Evolutionary conservation across 2,329 filamentous ascomycete genomes (phyloP).

Genomic region (Fusarium sp.): DNA sequence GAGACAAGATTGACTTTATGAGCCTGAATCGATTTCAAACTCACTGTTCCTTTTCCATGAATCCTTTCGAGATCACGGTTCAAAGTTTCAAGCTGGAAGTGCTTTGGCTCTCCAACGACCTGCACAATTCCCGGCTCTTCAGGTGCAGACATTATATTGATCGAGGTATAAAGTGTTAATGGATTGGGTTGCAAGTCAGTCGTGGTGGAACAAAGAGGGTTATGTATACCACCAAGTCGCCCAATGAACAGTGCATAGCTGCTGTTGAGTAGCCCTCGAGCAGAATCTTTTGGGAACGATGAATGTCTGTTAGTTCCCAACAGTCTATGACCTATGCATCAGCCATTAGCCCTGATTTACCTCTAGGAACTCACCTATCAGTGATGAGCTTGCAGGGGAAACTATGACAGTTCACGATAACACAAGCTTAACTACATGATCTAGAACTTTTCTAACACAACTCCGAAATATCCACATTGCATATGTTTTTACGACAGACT

Average conservation of each 20-base stretch:
- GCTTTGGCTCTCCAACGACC: background rate
- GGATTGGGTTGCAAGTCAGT: accelerated
- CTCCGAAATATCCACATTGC: accelerated
- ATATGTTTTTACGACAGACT: background rate
- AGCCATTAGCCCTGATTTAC: accelerated
- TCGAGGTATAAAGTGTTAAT: accelerated
- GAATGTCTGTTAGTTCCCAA: background rate
- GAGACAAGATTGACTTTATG: background rate
- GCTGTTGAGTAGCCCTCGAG: accelerated
- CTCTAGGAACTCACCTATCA: background rate
- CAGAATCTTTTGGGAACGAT: accelerated
- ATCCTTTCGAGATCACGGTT: background rate
- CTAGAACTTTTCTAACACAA: no score
- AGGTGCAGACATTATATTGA: background rate
- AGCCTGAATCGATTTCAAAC: background rate
- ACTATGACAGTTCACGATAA: no score
- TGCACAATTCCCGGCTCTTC: background rate
- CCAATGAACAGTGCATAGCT: no score
- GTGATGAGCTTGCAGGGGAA: no score
- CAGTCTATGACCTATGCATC: accelerated
- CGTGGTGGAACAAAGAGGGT: accelerated
- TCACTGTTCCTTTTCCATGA: background rate
- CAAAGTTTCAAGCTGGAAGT: background rate
- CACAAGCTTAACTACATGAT: no score
- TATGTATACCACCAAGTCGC: accelerated